These are phyloP conservation scores for Dendrocalamus sinicus DNA, from an alignment of 176 grass and related monocot species.

Conservation along the genomic window DNA sequence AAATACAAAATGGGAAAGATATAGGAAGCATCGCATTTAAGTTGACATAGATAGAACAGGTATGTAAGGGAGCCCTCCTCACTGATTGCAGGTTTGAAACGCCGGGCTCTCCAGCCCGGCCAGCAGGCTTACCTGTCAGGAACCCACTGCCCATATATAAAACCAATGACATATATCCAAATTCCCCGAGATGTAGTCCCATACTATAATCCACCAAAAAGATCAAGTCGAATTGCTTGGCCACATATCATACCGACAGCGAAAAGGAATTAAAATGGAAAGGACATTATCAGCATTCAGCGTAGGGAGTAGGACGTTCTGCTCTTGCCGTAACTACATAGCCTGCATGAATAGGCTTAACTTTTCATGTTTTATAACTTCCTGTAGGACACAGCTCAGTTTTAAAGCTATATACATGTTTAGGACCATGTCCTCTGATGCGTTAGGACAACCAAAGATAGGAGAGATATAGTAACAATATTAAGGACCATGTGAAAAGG, in stretches of 20 bases:
- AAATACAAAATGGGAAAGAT: slow-evolving; percentile 10
- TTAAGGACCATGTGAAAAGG: too few species aligned
- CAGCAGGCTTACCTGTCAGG: slow-evolving; percentile 52
- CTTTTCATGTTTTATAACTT: slow-evolving; percentile 21
- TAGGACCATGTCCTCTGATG: slow-evolving; percentile 33
- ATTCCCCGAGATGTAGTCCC: neutral
- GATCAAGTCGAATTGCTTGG: slow-evolving; percentile 12
- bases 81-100: slow-evolving; percentile 46
- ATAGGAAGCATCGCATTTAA: slow-evolving; percentile 42
- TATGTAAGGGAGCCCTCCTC: slow-evolving; percentile 50
- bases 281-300: slow-evolving; percentile 28
- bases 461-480: neutral
- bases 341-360: neutral
- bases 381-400: slow-evolving; percentile 28
- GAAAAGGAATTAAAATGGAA: slow-evolving; percentile 11
- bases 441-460: slow-evolving; percentile 30
- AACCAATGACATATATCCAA: slow-evolving; percentile 38
- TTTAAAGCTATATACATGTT: neutral
- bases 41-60: slow-evolving; percentile 48
- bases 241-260: slow-evolving; percentile 18
- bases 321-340: neutral
- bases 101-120: slow-evolving; percentile 34
- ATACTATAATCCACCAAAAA: slow-evolving; percentile 27
- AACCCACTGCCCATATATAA: slow-evolving; percentile 45
- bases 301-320: slow-evolving; percentile 9